These are phyloP conservation scores for Trichoderma sp. DNA, from an alignment of 2,329 filamentous ascomycete species.

Conservation along the genomic window DNA sequence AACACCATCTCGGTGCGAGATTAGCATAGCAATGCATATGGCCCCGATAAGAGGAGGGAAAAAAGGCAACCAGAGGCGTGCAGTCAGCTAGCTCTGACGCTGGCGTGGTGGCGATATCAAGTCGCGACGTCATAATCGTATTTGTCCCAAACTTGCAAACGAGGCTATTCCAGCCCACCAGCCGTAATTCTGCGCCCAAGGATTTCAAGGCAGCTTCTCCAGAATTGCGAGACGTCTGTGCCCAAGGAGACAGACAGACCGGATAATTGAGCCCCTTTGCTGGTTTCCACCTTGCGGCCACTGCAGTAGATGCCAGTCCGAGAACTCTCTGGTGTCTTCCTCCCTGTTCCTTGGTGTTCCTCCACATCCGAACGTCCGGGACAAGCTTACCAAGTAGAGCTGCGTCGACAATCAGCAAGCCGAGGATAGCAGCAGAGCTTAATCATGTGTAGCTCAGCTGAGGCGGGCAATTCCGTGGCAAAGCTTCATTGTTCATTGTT, in stretches of 20 bases:
- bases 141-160: background rate
- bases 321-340: background rate
- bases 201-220: background rate
- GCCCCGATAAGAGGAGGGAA: background rate
- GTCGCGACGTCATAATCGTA: slow-evolving; percentile 18
- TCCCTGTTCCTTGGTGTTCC: background rate
- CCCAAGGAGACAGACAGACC: background rate
- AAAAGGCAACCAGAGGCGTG: background rate
- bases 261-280: background rate
- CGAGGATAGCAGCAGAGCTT: background rate
- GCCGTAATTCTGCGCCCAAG: slow-evolving; percentile 10
- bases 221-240: background rate
- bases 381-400: background rate
- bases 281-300: background rate
- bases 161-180: slow-evolving; percentile 17
- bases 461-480: background rate
- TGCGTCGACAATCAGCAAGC: background rate
- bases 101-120: slow-evolving; percentile 17
- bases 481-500: background rate
- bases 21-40: background rate
- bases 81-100: slow-evolving; percentile 4
- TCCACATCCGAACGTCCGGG: slow-evolving; percentile 8
- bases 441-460: background rate
- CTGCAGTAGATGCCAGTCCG: background rate
- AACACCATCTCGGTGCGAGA: background rate